Percentiles rank a stretch among this genome's conserved stretches.
These are phyloP conservation scores for Calamus simplicifolius DNA, from an alignment of 176 grass and related monocot species.

Conservation along the genomic window DNA sequence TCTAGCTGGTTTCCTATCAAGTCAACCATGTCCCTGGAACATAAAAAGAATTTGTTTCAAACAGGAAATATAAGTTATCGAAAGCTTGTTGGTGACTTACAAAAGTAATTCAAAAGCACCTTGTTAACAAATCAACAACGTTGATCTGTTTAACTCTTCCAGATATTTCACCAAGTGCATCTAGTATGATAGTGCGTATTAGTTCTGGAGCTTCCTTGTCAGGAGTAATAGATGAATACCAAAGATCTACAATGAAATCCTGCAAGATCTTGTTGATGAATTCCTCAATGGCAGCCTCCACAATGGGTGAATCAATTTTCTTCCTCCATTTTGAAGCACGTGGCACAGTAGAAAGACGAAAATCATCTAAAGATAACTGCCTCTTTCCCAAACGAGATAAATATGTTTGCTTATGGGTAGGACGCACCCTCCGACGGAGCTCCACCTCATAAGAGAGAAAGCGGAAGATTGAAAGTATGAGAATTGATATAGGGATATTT, in stretches of 20 bases:
- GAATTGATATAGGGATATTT: conserved; percentile 92
- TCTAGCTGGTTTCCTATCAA: conserved; percentile 82
- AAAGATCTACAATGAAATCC: conserved; percentile 86
- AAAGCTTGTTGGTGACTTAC: conserved; percentile 3
- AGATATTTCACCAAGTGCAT: conserved; percentile 80
- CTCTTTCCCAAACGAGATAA: conserved; percentile 56
- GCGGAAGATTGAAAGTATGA: conserved; percentile 78
- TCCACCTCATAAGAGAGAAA: conserved; percentile 87
- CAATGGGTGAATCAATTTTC: conserved; percentile 73
- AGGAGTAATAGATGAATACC: conserved; percentile 83
- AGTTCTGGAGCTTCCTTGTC: conserved; percentile 87
- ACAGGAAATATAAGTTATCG: not conserved
- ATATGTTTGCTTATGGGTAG: conserved; percentile 57
- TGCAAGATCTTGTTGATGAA: conserved; percentile 78
- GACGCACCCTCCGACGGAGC: conserved; percentile 56
- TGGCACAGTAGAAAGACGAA: conserved; percentile 52
- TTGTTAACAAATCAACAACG: conserved; percentile 91
- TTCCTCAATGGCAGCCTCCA: conserved; percentile 76
- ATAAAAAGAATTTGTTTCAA: not conserved
- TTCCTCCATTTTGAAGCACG: conserved; percentile 73
- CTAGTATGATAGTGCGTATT: conserved; percentile 75
- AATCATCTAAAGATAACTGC: conserved; percentile 65
- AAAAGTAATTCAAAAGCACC: conserved; percentile 35
- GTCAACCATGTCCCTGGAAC: conserved; percentile 77
- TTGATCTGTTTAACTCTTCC: conserved; percentile 76